Evolutionary conservation across 345 rosid genomes (phyloP), one percentile per base, ranked within the genome.

Genomic region (Citrus medica): DNA sequence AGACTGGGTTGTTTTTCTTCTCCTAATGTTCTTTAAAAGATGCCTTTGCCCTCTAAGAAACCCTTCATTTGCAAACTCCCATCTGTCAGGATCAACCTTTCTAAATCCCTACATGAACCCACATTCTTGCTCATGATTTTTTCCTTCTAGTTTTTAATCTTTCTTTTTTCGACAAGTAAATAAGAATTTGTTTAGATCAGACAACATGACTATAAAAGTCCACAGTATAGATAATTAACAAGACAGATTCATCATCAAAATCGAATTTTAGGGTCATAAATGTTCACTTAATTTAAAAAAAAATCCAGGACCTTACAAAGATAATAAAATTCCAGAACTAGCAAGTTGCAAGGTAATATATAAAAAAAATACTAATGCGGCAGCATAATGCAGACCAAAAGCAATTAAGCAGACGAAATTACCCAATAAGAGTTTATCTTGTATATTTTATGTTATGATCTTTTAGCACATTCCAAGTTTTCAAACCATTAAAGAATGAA

Each of bases 81-180:
- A 95, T 76, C 88, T 86, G 79, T 95, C 98, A 71, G 94, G 93
- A 89, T 95, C 97, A 79, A 95, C 95, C 84, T 95, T 95, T 79
- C 92, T 92, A 86, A 95, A 95, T 77, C 99, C 98, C 98, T 93
- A 88, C 78, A 82, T 40, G 46, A 83, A 82, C 73, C 70, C 86
- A 82, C 76, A 81, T 65, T 51, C 10, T 37, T 67, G 80, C 64
- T 81, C 69, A 76, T 63, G 40, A 53, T 17, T 17, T 8, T 53
- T 17, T 5, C 14, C 5, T 51, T 35, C 7, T 35, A 5, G 5
- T 35, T 51, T 14, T 51, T 3, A 9, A 46, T 12, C 51, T 53
- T 51, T 53, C 7, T 53, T 53, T 53, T 51, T 53, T 16, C 2
- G 22, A 53, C 7, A 53, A 53, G 22, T 17, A 53, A 53, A 53